Evolutionary conservation across 257 asterid genomes (phyloP), one percentile per base, ranked within the genome.

Genomic region (Prunella vulgaris): DNA sequence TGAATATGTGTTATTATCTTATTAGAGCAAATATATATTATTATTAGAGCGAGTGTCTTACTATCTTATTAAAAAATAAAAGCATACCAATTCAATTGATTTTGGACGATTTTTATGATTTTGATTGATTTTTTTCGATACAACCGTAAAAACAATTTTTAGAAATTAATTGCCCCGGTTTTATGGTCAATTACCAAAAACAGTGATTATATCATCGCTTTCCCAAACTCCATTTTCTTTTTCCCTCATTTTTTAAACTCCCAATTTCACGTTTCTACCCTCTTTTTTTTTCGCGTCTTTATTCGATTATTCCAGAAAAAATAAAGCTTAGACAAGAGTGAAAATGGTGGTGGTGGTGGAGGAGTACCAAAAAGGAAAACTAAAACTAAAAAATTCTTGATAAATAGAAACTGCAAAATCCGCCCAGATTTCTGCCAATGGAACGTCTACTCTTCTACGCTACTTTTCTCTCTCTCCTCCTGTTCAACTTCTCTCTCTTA

Each of bases 401-500:
- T 46, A 68, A 64, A 78, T n/a, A n/a, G n/a, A 53, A 0, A 18
- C 70, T 56, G 57, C 73, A 58, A 64, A 69, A 51, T 60, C 68
- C 33, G 25, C 18, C 24, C 75, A 63, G 15, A 37, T 4, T 37
- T 7, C 18, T 54, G 66, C 54, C 3, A 15, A 85, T 86, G 93
- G 79, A 57, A 77, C 83, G 82, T 54, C 85, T 52, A 17, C 73
- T 75, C 74, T 28, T 74, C 57, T n/a, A 61, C 51, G 30, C 80
- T 69, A 27, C 62, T 51, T 30, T 78, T 22, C 71, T 83, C 77
- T 53, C 59, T 67, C 74, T 78, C 53, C 74, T 92, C 27, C 78
- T 86, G 63, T 21, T 78, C 82, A 58, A 46, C 44, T 66, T 68
- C 78, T 76, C 77, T 65, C 67, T 78, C 72, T 40, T 87, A 61